These are phyloP conservation scores for Suillus decipiens DNA, from an alignment of 768 basidiomycete genomes.

Conservation along the genomic window DNA sequence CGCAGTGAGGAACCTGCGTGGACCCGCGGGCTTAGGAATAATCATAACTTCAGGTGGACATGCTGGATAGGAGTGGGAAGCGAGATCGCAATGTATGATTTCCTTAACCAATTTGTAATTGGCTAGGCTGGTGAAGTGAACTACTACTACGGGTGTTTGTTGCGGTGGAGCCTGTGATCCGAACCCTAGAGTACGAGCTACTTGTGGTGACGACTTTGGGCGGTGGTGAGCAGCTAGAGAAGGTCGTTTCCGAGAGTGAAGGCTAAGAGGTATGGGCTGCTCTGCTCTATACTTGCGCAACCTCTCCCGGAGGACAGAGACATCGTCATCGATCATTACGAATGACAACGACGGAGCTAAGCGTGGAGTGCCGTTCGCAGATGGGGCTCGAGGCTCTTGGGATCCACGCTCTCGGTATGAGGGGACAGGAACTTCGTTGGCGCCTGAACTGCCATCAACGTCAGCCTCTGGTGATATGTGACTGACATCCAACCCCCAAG, in stretches of 20 bases:
- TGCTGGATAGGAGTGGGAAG: constrained; percentile 49
- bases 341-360: constrained; percentile 50
- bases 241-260: constrained; percentile 62
- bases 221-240: constrained; percentile 67
- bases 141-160: constrained; percentile 46
- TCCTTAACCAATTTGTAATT: constrained; percentile 92
- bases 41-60: constrained; percentile 90
- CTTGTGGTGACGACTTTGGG: constrained; percentile 79
- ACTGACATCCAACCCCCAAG: constrained; percentile 94
- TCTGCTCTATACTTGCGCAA: constrained; percentile 68
- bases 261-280: constrained; percentile 39
- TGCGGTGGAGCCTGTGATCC: constrained; percentile 29
- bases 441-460: constrained; percentile 36
- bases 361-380: constrained; percentile 27
- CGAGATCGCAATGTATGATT: constrained; percentile 61
- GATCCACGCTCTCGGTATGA: constrained; percentile 7
- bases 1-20: constrained; percentile 88
- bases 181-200: constrained; percentile 56
- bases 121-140: constrained; percentile 89
- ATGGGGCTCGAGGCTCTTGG: constrained; percentile 22
- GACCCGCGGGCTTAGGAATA: constrained; percentile 96
- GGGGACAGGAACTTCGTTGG: constrained; percentile 19
- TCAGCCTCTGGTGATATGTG: constrained; percentile 69
- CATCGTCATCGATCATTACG: constrained; percentile 92
- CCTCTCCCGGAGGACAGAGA: constrained; percentile 74